Evolutionary conservation across 805 yeast species (phyloP), one percentile per base, ranked within the genome.

Genomic region (Wickerhamomyces strasburgensis): DNA sequence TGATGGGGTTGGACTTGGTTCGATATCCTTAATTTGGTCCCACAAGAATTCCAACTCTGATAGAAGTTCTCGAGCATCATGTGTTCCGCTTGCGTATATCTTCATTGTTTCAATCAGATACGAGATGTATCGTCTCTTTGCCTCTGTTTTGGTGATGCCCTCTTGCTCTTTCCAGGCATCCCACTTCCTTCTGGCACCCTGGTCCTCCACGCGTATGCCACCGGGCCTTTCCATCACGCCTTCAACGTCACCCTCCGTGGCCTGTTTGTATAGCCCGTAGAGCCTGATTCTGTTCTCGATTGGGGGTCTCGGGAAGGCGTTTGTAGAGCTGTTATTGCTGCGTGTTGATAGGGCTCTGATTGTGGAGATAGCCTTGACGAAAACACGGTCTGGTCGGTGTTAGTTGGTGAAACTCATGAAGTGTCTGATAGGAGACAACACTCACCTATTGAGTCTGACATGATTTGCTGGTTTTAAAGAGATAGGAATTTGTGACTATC

Each of bases 221-320:
- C 60, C 58, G 0, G 90, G 90, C 32, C 87, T 62, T 3, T 72
- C 70, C 76, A 83, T 72, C 29, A 81, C 67, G 2, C 80, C 80
- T 33, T 71, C 73, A 7, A 84, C 87, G 56, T 86, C 78, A 6
- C 96, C 96, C 58, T 84, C 67, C 1, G 94, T 86, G 2, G 95
- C 89, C 55, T 86, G 96, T 51, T 86, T 87, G 61, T 85, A 86
- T 34, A 86, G 68, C 0, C 95, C 95, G 56, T 86, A 86, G 4
- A 86, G 67, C 45, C 69, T 70, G 40, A 81, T 76, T 24, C 95
- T 59, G 42, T 67, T 73, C 36, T 78, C 81, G 3, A 84, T 72
- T 0, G 93, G 88, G 0, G 95, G 95, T 19, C 89, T 68, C 1
- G 89, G 87, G 19, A 84, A 61, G 25, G 7, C 11, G 25, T 21